Conservation (phyloP, 768 basidiomycete species). For the Amanita rimosa region DNA sequence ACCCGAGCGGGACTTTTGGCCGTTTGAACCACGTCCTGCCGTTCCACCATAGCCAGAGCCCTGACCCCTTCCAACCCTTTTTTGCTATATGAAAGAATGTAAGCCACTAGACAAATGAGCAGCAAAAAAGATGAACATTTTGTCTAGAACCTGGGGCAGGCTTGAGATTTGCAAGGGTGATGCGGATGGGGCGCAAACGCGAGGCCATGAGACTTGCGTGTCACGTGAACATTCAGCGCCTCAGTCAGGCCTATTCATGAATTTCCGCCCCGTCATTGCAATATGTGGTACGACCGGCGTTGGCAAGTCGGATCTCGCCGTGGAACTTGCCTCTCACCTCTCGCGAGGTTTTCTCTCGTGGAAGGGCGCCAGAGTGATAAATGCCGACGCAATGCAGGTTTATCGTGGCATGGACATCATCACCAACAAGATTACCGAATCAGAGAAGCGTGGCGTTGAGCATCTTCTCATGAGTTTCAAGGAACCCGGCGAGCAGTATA, state of each 20-base stretch:
- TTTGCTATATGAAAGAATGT: slow-evolving; percentile 45
- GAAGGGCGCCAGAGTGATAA: slow-evolving; percentile 69
- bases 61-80: slow-evolving; percentile 91
- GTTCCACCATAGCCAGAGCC: slow-evolving; percentile 89
- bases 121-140: slow-evolving; percentile 28
- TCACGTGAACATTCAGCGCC: no score
- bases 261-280: slow-evolving; percentile 58
- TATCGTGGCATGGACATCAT: slow-evolving; percentile 87
- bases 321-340: slow-evolving; percentile 70
- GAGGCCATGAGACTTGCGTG: slow-evolving; percentile 21
- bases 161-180: slow-evolving; percentile 61
- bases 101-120: not conserved
- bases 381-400: slow-evolving; percentile 97
- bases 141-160: slow-evolving; percentile 65
- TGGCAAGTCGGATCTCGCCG: slow-evolving; percentile 87
- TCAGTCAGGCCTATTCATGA: slow-evolving; percentile 16
- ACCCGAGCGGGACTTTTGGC: slow-evolving; percentile 88
- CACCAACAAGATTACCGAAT: slow-evolving; percentile 81
- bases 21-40: slow-evolving; percentile 89
- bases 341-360: slow-evolving; percentile 26
- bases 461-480: slow-evolving; percentile 90
- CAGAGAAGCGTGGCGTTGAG: slow-evolving; percentile 70
- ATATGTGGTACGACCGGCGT: slow-evolving; percentile 94
- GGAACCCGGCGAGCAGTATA: slow-evolving; percentile 76
- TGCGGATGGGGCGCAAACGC: slow-evolving; percentile 24